Evolutionary conservation across 345 rosid species (phyloP).

Genomic region (Citrus medica): DNA sequence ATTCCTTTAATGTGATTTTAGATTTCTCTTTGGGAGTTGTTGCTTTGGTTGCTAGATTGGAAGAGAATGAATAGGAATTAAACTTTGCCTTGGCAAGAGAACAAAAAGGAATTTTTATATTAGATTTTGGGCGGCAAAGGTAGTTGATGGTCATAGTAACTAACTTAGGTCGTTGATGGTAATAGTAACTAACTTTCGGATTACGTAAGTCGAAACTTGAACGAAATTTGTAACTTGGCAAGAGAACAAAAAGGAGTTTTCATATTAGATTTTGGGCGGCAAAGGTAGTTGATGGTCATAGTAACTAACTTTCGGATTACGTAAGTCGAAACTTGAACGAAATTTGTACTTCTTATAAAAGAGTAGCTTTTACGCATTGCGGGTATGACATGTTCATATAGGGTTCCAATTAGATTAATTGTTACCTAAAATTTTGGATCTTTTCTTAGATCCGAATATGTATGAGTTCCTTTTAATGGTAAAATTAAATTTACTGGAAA

Average conservation of each 20-base stretch:
- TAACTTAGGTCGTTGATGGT: neutral
- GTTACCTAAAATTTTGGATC: no score
- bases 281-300: slow-evolving; percentile 6
- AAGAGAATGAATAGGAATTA: neutral
- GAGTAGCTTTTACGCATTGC: no score
- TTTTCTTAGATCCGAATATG: no score
- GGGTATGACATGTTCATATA: no score
- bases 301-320: neutral
- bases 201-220: neutral
- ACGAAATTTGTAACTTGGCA: neutral
- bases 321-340: neutral
- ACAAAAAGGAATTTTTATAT: neutral
- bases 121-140: slow-evolving; percentile 23
- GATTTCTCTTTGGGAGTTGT: neutral
- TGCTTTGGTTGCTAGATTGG: neutral
- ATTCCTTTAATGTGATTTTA: neutral
- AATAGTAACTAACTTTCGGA: neutral
- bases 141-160: neutral
- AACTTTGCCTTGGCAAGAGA: neutral
- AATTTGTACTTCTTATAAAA: neutral
- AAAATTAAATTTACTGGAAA: no score
- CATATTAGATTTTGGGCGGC: slow-evolving; percentile 19
- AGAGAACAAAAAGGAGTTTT: neutral
- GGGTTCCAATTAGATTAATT: no score
- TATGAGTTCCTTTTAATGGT: no score